Evolutionary conservation across 2,329 filamentous ascomycete species (phyloP), one percentile per base, ranked within the genome.

Genomic region (Apiospora rasikravindrae): DNA sequence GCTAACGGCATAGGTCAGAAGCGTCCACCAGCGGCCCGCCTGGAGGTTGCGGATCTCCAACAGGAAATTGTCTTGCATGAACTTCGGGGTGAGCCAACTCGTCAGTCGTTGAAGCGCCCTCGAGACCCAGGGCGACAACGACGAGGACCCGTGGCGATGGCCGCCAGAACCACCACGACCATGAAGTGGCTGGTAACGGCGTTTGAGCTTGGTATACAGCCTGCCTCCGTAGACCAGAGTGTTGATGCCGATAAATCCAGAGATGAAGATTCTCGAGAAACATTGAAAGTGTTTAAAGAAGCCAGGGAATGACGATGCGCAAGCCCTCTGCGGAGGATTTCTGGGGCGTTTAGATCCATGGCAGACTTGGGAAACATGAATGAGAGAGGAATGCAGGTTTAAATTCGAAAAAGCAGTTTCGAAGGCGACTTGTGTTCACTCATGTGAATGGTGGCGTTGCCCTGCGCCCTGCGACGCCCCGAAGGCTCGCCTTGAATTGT

Each of bases 21-120:
- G 22, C 29, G 72, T 73, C 71, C 69, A 70, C 71, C 71, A 73
- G 37, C 71, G 68, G 51, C 72, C 68, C 26, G 45, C 22, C 33
- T 51, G 67, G 29, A 73, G 24, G 69, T 72, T 71, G 10, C 69
- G 61, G 16, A 33, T 33, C 13, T 11, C 66, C 11, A 72, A 26
- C 22, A 67, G 5, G 69, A 72, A 73, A 33, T 72, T 69, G n/a
- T 71, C 51, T 6, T 33, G 2, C 69, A 73, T 53, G 68, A 70
- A 64, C 26, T 37, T 29, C 8, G 26, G 26, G 26, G 26, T 61
- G 6, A 37, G 29, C 53, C 26, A 61, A n/a, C 57, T 16, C 8
- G 26, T 26, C 33, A 42, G 64, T 19, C 40, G 40, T 29, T 24
- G 19, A 14, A 19, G 16, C 29, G 26, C 64, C 29, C 24, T 22